Conservation (phyloP, 441 rosid species). For the Breynia disticha region DNA sequence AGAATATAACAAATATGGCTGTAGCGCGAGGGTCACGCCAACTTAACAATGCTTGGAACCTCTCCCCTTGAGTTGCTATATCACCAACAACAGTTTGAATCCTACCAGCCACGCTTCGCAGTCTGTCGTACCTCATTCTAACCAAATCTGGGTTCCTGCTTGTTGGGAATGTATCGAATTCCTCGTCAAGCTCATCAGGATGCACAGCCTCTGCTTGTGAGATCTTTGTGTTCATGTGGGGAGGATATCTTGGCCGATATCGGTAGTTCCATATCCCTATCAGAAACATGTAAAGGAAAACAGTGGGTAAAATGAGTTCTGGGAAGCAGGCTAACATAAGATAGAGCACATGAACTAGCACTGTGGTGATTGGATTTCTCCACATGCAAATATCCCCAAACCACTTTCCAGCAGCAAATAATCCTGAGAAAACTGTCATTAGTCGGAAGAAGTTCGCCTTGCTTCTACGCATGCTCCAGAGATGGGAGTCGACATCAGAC, state of each 20-base stretch:
- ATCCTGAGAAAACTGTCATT: constrained; percentile 75
- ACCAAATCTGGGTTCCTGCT: constrained; percentile 58
- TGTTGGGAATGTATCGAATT: constrained; percentile 87
- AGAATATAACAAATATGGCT: constrained; percentile 50
- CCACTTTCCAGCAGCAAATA: constrained; percentile 73
- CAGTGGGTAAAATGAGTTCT: constrained; percentile 73
- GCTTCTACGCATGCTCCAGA: constrained; percentile 93
- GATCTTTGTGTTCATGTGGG: constrained; percentile 87
- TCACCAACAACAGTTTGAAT: constrained; percentile 94
- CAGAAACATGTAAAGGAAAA: constrained; percentile 84
- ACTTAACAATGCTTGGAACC: constrained; percentile 72
- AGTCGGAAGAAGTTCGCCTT: constrained; percentile 81
- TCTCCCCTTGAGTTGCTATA: constrained; percentile 85
- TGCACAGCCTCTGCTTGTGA: constrained; percentile 86
- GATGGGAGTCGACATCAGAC: constrained; percentile 84
- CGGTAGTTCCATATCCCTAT: constrained; percentile 91
- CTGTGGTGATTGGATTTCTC: constrained; percentile 75
- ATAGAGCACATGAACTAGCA: constrained; percentile 79
- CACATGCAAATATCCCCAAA: constrained; percentile 69
- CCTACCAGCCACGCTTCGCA: constrained; percentile 83
- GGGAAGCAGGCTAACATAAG: constrained; percentile 89
- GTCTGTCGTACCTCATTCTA: constrained; percentile 80
- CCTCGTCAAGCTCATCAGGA: constrained; percentile 88
- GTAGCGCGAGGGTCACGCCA: constrained; percentile 96
- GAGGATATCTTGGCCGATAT: constrained; percentile 79